Percentiles rank a stretch among this genome's conserved stretches.
These are phyloP conservation scores for Daldinia caldariorum DNA, from an alignment of 495 filamentous ascomycete genomes.

Conservation along the genomic window DNA sequence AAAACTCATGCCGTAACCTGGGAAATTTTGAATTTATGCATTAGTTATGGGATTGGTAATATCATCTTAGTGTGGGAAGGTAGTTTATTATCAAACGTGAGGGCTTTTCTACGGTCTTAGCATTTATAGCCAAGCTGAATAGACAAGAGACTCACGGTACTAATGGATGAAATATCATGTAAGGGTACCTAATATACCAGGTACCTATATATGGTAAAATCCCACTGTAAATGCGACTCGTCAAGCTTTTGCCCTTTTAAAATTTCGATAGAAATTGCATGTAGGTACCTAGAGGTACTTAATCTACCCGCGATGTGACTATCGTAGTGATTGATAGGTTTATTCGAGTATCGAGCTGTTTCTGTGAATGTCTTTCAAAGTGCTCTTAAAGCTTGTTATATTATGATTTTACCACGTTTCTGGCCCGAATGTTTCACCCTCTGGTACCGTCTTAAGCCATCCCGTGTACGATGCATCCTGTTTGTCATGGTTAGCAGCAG, in stretches of 20 bases:
- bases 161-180: no score
- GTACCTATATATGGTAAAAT: no score
- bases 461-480: conserved; percentile 48
- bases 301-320: not conserved
- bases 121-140: no score
- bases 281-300: not conserved
- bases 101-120: no score
- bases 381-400: not conserved
- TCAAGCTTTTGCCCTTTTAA: not conserved
- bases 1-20: not conserved
- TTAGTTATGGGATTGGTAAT: no score
- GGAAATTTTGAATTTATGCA: not conserved
- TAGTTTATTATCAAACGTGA: not conserved
- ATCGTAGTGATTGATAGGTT: not conserved
- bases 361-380: not conserved
- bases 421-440: conserved; percentile 51
- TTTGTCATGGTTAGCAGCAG: conserved; percentile 23
- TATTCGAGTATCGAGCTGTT: not conserved
- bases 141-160: no score
- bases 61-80: not conserved
- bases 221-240: not conserved
- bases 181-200: no score
- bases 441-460: conserved; percentile 48
- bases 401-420: conserved; percentile 40
- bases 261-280: not conserved